Evolutionary conservation across 1,284 basidiomycete genomes (phyloP).

Genomic region (Ceratobasidium sp.): DNA sequence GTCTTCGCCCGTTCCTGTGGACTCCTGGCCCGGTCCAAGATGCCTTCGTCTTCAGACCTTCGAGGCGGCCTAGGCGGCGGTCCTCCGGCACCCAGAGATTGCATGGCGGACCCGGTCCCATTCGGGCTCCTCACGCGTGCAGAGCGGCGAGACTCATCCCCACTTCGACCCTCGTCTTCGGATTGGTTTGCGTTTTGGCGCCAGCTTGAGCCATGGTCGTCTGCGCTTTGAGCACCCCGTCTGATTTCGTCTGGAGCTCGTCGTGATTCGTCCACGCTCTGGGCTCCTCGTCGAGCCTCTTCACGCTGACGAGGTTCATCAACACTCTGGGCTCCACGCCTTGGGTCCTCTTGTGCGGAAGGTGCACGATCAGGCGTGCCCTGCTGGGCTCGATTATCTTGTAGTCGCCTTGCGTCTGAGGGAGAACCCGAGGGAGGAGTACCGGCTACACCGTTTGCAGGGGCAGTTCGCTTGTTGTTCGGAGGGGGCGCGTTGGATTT

Average conservation of each 20-base stretch:
- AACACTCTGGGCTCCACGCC: slow-evolving; percentile 17
- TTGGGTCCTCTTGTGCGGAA: not conserved
- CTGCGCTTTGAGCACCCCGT: slow-evolving; percentile 21
- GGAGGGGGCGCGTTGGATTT: slow-evolving; percentile 46
- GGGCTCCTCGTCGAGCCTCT: slow-evolving; percentile 9
- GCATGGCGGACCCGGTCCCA: not conserved
- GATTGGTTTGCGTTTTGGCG: not conserved
- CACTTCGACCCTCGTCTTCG: slow-evolving; percentile 21
- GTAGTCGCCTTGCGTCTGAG: not conserved
- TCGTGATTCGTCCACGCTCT: slow-evolving; percentile 25
- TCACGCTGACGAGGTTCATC: slow-evolving; percentile 22
- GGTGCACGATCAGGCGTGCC: not conserved
- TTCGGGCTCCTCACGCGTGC: not conserved
- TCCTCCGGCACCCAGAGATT: not conserved
- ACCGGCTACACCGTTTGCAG: not conserved
- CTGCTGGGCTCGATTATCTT: not conserved
- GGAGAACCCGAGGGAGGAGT: slow-evolving; percentile 1
- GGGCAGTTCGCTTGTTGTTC: not conserved
- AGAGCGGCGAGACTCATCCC: not conserved
- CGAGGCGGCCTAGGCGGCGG: slow-evolving; percentile 20
- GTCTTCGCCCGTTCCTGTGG: not conserved
- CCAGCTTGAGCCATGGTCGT: slow-evolving; percentile 8
- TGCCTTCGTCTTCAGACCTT: slow-evolving; percentile 17
- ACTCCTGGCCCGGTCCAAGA: slow-evolving; percentile 1
- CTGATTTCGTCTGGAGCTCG: not conserved